These are phyloP conservation scores for Conticribra guillardii DNA, from an alignment of 108 stramenopile genomes.

Conservation along the genomic window DNA sequence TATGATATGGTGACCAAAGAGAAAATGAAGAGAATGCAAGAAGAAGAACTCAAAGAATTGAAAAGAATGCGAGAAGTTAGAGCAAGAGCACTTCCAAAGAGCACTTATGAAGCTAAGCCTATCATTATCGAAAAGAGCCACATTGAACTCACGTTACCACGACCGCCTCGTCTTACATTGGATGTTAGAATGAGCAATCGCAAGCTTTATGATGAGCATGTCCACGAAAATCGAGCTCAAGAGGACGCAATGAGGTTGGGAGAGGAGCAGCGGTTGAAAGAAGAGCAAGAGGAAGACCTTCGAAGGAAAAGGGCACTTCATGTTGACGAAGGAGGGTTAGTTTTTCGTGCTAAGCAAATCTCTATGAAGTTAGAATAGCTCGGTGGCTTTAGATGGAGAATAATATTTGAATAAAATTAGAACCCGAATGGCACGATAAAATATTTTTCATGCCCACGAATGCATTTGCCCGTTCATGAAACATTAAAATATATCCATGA, in stretches of 20 bases:
- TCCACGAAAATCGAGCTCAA: constrained; percentile 1
- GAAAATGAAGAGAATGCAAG: constrained; percentile 3
- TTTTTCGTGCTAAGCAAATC: constrained; percentile 22
- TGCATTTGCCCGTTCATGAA: too few species aligned
- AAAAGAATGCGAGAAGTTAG: constrained; percentile 6
- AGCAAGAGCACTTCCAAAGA: constrained; percentile 33
- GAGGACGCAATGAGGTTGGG: constrained; percentile 11
- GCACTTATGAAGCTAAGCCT: constrained; percentile 19
- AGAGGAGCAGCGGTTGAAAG: not conserved
- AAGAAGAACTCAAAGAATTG: constrained; percentile 1
- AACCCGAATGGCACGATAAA: too few species aligned
- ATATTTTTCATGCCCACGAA: too few species aligned
- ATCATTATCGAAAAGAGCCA: constrained; percentile 2
- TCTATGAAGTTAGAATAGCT: constrained; percentile 21
- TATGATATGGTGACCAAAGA: constrained; percentile 21
- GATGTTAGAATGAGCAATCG: constrained; percentile 23
- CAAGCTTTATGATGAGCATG: constrained; percentile 29
- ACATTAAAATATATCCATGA: too few species aligned
- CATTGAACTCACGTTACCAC: constrained; percentile 1
- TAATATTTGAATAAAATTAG: too few species aligned
- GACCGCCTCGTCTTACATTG: constrained; percentile 30
- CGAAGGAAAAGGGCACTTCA: constrained; percentile 9
- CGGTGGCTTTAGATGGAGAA: too few species aligned
- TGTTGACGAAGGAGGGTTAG: constrained; percentile 32
- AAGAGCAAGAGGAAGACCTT: constrained; percentile 32